Evolutionary conservation across 2,329 filamentous ascomycete genomes (phyloP), one percentile per base, ranked within the genome.

Genomic region (Claviceps spartinae): DNA sequence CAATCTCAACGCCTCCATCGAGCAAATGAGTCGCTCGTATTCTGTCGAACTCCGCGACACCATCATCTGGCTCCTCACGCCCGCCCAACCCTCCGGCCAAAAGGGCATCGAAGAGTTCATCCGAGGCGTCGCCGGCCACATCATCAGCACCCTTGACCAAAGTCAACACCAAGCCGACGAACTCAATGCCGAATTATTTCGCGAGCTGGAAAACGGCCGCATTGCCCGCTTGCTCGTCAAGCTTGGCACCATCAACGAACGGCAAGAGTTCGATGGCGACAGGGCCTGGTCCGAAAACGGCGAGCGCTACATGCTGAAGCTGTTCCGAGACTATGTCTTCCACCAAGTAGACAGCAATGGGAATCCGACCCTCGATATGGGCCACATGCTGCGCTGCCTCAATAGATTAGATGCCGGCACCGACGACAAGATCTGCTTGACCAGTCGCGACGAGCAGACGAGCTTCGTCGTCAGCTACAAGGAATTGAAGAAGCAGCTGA

Each of bases 251-350:
- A 82, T 98, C 64, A 93, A 93, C 62, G 93, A 98, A 67, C 82
- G 93, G 11, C 87, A 85, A 1, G 91, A 97, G 62, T 85, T 86
- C 55, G 86, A 88, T 50, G 81, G 82, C 42, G 85, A 90, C 55
- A 72, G 77, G 0, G 75, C 79, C 48, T 98, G 93, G 91, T 87
- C 88, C 4, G 91, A 97, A 66, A 93, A 86, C 47, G 91, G 91
- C 26, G 88, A 95, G 61, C 81, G 90, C 30, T 97, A 95, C 65
- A 86, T 88, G 64, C 75, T 98, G 57, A 96, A 95, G 69, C 77
- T 98, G 8, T 97, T 97, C 73, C 81, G 93, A 48, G 93, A 98
- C 68, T 97, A 94, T 61, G 88, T 96, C 42, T 98, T 97, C 69
- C 93, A 98, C 66, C 90, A 95, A 62, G 89, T 96, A 13, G 89